Evolutionary conservation across 257 asterid genomes (phyloP), one percentile per base, ranked within the genome.

Genomic region (Plantago ovata): DNA sequence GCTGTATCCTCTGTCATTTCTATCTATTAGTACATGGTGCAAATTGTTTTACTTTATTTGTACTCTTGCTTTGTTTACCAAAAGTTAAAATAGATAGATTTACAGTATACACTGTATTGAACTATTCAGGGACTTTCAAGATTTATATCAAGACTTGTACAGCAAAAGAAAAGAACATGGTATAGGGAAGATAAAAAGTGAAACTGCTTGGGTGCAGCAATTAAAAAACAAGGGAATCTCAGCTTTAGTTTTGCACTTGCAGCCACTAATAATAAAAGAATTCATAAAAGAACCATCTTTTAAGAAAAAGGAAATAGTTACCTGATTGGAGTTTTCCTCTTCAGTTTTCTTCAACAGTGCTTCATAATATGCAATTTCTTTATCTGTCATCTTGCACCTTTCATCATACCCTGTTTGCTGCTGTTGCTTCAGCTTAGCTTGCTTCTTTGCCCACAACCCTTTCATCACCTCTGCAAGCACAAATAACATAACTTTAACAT

Each of bases 371-470:
- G 77, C 64, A 46, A 52, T 74, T 56, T 64, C 47, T 48, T 71
- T 72, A 41, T 69, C 77, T 63, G 75, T 65, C 39, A 56, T 49
- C 36, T 73, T 76, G 15, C 69, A 67, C 42, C 65, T 56, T 59
- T 76, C 76, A 56, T 64, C 52, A 38, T 55, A 62, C 10, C 66
- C 73, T 65, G 73, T 33, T 13, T 56, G 47, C 13, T 66, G 66
- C 49, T 78, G 78, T 48, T 73, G 67, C 74, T 84, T 80, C 82
- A 66, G 56, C 81, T 82, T 86, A 4, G 81, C 86, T 72, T 83
- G 81, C 51, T 83, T 87, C 72, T 87, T 90, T 3, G 87, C 94
- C 74, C 78, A 75, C 69, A 91, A 28, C 7, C 95, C 96, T 58
- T 87, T 87, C 98, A 83, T 81, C 58, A 85, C 79, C 53, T 79